Evolutionary conservation across 345 rosid genomes (phyloP), one percentile per base, ranked within the genome.

Genomic region (Bretschneidera sinensis): DNA sequence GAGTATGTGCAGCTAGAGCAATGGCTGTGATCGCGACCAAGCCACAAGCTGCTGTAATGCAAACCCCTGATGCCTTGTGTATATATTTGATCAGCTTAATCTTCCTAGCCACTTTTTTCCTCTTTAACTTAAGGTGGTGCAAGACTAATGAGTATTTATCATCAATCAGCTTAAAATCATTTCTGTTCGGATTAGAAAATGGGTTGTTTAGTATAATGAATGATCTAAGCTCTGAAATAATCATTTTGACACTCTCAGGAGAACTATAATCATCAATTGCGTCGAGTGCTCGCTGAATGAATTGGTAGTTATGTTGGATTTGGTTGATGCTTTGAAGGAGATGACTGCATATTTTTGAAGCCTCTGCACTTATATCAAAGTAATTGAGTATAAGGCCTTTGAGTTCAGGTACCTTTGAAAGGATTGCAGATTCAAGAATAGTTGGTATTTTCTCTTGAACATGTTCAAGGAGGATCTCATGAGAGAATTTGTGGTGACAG

Each of bases 361-460:
- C 81, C 35, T 74, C 82, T 0, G 82, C 80, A 39, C 72, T 77
- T 24, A 70, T 43, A 22, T 80, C 76, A 19, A 77, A 80, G 71
- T 74, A 80, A 60, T 67, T 57, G 15, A 66, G 61, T 43, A 77
- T 39, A 2, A 74, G 68, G 60, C 1, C 34, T 59, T 72, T 77
- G 31, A 77, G 76, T 17, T 77, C 66, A 15, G 79, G 78, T 8
- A 47, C 21, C 24, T 60, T 65, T 2, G 72, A 74, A 33, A 72
- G 56, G 55, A 59, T 20, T 16, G 72, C 54, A 1, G 72, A 70
- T 33, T 77, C 78, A 15, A 80, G 70, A 59, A 80, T 59, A 6
- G 34, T 34, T 6, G 72, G 68, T 18, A 80, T 72, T 17, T 76
- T 45, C 15, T 67, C 76, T 62, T 75, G 82, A 22, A 61, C 47